Conservation (phyloP, 495 filamentous ascomycete genomes). For the Aspergillus homomorphus region DNA sequence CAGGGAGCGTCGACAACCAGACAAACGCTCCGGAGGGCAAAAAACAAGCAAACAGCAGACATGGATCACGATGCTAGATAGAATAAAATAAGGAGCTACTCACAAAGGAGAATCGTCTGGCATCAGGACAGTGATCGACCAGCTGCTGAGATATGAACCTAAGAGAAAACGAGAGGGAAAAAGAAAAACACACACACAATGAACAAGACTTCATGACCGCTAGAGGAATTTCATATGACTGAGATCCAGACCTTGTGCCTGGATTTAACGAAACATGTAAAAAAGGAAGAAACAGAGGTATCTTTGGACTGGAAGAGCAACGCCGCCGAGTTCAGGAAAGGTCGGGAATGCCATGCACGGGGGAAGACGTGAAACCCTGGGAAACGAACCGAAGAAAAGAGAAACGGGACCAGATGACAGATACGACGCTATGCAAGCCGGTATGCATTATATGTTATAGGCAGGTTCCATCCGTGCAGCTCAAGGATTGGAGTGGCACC, state of each 20-base stretch:
- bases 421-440: conserved; percentile 47
- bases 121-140: conserved; percentile 21
- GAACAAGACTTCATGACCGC: conserved; percentile 26
- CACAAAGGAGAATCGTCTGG: conserved; percentile 37
- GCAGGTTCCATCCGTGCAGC: conserved; percentile 31
- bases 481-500: conserved; percentile 78
- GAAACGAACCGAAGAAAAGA: conserved; percentile 23
- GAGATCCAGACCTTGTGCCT: conserved; percentile 20
- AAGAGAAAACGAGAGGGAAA: conserved; percentile 9
- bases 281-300: conserved; percentile 32
- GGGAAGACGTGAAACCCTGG: conserved; percentile 31
- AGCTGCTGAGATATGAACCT: background rate
- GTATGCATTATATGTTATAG: conserved; percentile 43
- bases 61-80: conserved; percentile 18
- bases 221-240: conserved; percentile 29
- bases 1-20: conserved; percentile 18
- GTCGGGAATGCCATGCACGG: conserved; percentile 45
- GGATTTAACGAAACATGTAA: conserved; percentile 16
- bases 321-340: conserved; percentile 42
- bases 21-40: conserved; percentile 18
- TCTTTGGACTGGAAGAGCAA: conserved; percentile 42
- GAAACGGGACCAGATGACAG: conserved; percentile 23
- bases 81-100: conserved; percentile 15
- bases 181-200: conserved; percentile 20
- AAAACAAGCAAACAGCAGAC: conserved; percentile 5